These are phyloP conservation scores for Coniferiporia sulphurascens DNA, from an alignment of 1,284 basidiomycete genomes.

Conservation along the genomic window DNA sequence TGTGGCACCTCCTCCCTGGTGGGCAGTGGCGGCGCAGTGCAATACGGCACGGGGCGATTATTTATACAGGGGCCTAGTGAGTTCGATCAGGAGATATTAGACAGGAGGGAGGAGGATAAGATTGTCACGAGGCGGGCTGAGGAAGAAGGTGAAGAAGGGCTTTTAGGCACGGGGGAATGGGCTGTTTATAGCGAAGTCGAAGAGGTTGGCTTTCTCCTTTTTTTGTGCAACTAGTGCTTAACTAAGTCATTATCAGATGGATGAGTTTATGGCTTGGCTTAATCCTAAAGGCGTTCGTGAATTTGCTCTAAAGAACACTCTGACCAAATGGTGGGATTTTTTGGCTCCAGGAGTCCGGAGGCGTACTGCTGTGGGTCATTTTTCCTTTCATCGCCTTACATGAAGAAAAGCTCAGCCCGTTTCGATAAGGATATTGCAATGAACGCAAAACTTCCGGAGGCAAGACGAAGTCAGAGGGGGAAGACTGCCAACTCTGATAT, in stretches of 20 bases:
- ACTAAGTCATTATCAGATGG: conserved; percentile 47
- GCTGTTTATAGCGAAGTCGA: conserved; percentile 83
- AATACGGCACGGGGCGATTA: conserved; percentile 84
- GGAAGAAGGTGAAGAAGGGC: conserved; percentile 75
- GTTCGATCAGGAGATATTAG: conserved; percentile 67
- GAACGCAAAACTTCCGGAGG: conserved; percentile 65
- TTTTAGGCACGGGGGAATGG: conserved; percentile 80
- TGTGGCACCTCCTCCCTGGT: conserved; percentile 80
- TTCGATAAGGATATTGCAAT: conserved; percentile 57
- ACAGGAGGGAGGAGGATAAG: conserved; percentile 55
- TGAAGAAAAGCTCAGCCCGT: neutral
- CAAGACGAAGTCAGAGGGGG: conserved; percentile 68
- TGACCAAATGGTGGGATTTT: conserved; percentile 84
- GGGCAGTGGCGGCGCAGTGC: conserved; percentile 64
- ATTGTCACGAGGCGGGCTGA: conserved; percentile 54
- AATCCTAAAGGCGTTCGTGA: conserved; percentile 90
- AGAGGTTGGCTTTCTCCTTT: conserved; percentile 51
- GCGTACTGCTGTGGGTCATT: conserved; percentile 57
- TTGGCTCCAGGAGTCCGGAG: conserved; percentile 79
- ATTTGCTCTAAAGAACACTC: conserved; percentile 69
- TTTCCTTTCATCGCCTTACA: neutral
- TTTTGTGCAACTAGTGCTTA: conserved; percentile 9
- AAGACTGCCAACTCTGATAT: conserved; percentile 60
- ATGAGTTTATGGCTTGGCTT: conserved; percentile 83
- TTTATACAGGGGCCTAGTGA: conserved; percentile 88